Evolutionary conservation across 768 basidiomycete species (phyloP), one percentile per base, ranked within the genome.

Genomic region (Mycena kentingensis): DNA sequence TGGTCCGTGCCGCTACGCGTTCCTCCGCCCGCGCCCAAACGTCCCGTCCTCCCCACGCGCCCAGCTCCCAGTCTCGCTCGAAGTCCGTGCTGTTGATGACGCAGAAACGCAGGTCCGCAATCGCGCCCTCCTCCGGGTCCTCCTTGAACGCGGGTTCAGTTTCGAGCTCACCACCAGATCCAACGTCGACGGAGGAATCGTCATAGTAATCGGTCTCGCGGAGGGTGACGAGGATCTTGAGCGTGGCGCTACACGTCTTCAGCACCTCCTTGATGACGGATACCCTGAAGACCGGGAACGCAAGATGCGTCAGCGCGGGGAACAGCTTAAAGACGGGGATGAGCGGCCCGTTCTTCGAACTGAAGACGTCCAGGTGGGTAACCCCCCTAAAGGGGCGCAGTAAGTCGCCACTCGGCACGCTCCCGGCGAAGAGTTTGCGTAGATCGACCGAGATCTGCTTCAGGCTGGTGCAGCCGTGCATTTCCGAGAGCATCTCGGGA

Each of bases 291-390:
- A 50, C 54, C 7, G 45, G 31, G 25, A 56, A 42, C 2, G 49
- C 27, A 19, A 56, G 50, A 25, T 56, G 55, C 2, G 55, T 56
- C 5, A 56, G 39, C 26, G 27, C 4, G 16, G 55, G 39, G 16
- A 56, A 41, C 38, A 24, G 41, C 25, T 27, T 45, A 29, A 56
- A 56, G 21, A 56, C 16, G 2, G 55, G 50, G 45, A 49, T 51
- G 13, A 56, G n/a, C 4, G 4, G 1, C 34, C 29, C 45, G 0
- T 45, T 37, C 16, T 47, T 16, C 4, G 12, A 0, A 24, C 55
- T 44, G 45, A 56, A 56, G 26, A 56, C 34, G 27, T 56, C 55
- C 31, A 56, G 49, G 15, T 56, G 55, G n/a, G 55, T 56, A 22
- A 56, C n/a, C n/a, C n/a, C n/a, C n/a, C n/a, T n/a, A n/a, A n/a